Conservation (phyloP, 768 basidiomycete species). For the Mycena albidolilacea region DNA sequence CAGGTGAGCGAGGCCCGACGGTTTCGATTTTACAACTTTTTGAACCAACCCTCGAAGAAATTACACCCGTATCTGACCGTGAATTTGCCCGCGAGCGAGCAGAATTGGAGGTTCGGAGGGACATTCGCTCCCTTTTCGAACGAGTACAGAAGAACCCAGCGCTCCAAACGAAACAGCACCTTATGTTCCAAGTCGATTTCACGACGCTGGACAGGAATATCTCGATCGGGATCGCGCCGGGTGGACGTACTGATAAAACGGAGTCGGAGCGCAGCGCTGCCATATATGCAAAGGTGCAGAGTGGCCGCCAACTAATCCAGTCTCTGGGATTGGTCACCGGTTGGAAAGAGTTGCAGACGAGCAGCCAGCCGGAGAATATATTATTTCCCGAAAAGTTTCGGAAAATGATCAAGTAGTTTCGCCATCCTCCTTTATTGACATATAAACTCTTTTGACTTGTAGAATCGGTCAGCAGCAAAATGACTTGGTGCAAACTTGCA, state of each 20-base stretch:
- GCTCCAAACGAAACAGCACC: conserved; percentile 13
- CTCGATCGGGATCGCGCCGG: conserved; percentile 22
- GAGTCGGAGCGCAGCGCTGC: conserved; percentile 3
- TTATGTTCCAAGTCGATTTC: conserved; percentile 33
- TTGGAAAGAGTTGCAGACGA: conserved; percentile 19
- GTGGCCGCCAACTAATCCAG: conserved; percentile 13
- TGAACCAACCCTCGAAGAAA: not conserved
- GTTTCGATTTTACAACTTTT: not conserved
- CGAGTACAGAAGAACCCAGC: conserved; percentile 29
- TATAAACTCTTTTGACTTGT: not conserved
- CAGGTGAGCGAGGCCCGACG: not conserved
- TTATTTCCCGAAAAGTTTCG: conserved; percentile 4
- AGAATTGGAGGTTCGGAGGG: conserved; percentile 20
- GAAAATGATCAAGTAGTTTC: not conserved
- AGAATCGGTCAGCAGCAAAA: too few relatives aligned
- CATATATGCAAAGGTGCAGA: conserved; percentile 33
- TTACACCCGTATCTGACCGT: conserved; percentile 29
- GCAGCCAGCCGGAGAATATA: not conserved
- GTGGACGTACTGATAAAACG: too few relatives aligned
- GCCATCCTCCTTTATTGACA: not conserved
- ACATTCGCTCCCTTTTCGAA: conserved; percentile 17
- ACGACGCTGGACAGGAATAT: conserved; percentile 28
- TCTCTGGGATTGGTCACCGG: conserved; percentile 19
- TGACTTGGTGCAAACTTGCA: too few relatives aligned
- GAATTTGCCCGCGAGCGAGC: conserved; percentile 28